phyloP scores from a whole-genome alignment of 208 protist species.

The Trypanosoma cruzi region DNA sequence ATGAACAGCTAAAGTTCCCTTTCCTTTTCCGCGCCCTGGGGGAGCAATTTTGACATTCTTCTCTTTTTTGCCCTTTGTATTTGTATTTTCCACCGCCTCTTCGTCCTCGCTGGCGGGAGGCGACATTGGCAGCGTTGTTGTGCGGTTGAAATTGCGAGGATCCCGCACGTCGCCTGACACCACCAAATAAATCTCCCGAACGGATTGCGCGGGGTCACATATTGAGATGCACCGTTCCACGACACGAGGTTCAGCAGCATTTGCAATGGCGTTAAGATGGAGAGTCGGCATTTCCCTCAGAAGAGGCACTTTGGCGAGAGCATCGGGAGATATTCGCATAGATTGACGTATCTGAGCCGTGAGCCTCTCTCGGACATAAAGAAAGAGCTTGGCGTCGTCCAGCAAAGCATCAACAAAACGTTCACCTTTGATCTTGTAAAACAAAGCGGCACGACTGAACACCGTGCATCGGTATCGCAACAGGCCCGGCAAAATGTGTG shows the following conservation, averaged over 20 bases:
- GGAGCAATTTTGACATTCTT: neutral
- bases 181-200: slow-evolving; percentile 83
- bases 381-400: slow-evolving; percentile 71
- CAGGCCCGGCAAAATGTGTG: slow-evolving; percentile 69
- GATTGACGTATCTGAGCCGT: slow-evolving; percentile 40
- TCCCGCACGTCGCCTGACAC: slow-evolving; percentile 65
- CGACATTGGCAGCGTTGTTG: slow-evolving; percentile 45
- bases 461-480: slow-evolving; percentile 81
- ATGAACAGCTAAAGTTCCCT: neutral
- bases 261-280: slow-evolving; percentile 48
- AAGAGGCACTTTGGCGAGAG: slow-evolving; percentile 65
- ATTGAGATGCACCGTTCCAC: slow-evolving; percentile 58
- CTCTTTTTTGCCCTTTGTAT: slow-evolving; percentile 14
- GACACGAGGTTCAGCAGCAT: slow-evolving; percentile 57
- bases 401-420: slow-evolving; percentile 80
- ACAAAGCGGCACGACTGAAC: slow-evolving; percentile 66
- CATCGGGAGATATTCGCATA: slow-evolving; percentile 73
- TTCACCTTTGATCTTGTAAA: slow-evolving; percentile 67
- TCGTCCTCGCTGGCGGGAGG: slow-evolving; percentile 36
- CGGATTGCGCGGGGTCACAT: slow-evolving; percentile 71
- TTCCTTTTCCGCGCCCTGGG: neutral
- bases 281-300: slow-evolving; percentile 51
- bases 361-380: slow-evolving; percentile 67
- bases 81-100: slow-evolving; percentile 17
- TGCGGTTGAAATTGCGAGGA: slow-evolving; percentile 60